Base-by-base conservation (phyloP, 2,329 filamentous ascomycete genomes). In the Colletotrichum chlorophyti region DNA sequence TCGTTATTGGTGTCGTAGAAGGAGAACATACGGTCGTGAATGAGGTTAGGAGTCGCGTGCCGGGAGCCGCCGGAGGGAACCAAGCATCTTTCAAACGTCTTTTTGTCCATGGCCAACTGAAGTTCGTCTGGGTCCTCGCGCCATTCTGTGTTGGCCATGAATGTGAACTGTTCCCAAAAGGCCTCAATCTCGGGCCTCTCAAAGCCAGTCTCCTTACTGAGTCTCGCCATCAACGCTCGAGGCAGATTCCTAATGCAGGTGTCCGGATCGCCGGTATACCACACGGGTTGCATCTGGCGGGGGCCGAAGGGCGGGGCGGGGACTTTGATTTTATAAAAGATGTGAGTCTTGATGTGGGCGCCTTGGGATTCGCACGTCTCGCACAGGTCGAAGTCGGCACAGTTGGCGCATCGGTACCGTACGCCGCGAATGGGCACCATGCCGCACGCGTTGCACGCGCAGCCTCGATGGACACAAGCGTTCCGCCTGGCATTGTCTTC, bases 91-190 rank as follows among this genome's bases (percentile, higher is more conserved):
- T 97, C 92, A 74, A 99, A 99, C 0, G 92, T 96, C 72, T 90
- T 90, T 60, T 93, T 87, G 70, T 98, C 93, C 79, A 98, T 96
- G 29, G 93, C 95, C 65, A 94, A 82, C 53, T 84, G 81, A 37
- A 97, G 81, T 19, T 88, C 83, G 65, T 91, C 87, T 0, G 92
- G 91, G 69, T 98, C 94, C 15, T 89, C 84, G 29, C 86, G 78
- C 89, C 90, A 97, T 69, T 94, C 88, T 6, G 88, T 89, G 64
- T 91, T 94, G 37, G 94, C 94, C 74, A 97, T 88, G 71, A 93
- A 97, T 5, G 91, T 93, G 83, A 96, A 99, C 69, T 98, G 94
- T 69, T 98, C 94, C 89, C 93, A 98, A 37, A 96, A 85, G 6
- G 93, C 94, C 74, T 98, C 94, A 6, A 99, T 79, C 72, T 96